These are phyloP conservation scores for Iberis pinnata DNA, from an alignment of 345 rosid species.

Conservation along the genomic window DNA sequence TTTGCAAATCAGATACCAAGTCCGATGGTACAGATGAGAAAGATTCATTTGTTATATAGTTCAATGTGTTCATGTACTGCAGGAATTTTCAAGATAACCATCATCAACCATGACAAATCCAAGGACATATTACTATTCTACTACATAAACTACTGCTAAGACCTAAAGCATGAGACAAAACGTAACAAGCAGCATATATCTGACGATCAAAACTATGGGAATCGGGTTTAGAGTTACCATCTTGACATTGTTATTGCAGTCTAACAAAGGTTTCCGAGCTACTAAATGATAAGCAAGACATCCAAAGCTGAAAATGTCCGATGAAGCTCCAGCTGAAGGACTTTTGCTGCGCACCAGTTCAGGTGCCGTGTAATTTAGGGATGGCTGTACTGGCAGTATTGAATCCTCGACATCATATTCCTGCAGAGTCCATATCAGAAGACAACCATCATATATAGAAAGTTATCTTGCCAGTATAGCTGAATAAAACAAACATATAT, in stretches of 20 bases:
- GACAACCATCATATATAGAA: slow-evolving; percentile 12
- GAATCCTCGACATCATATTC: slow-evolving; percentile 98
- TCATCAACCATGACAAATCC: slow-evolving; percentile 4
- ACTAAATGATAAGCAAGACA: slow-evolving; percentile 90
- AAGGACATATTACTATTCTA: neutral
- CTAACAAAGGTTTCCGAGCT: slow-evolving; percentile 78
- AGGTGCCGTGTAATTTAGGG: slow-evolving; percentile 88
- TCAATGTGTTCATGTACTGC: slow-evolving; percentile 91
- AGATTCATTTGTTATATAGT: slow-evolving; percentile 76
- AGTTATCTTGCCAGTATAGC: neutral
- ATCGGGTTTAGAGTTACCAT: slow-evolving; percentile 48
- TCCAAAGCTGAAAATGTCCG: slow-evolving; percentile 95
- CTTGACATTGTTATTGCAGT: slow-evolving; percentile 94
- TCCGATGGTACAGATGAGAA: slow-evolving; percentile 82
- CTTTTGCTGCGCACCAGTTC: slow-evolving; percentile 71
- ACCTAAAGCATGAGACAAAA: neutral
- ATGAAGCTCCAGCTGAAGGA: slow-evolving; percentile 61
- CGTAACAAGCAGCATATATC: neutral
- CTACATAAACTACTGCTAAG: neutral
- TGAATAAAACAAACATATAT: slow-evolving; percentile 5
- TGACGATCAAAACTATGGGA: slow-evolving; percentile 1
- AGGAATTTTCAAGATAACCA: slow-evolving; percentile 18
- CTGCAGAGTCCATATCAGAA: slow-evolving; percentile 35
- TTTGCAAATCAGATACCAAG: slow-evolving; percentile 74
- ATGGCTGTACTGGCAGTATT: slow-evolving; percentile 83